Conservation (phyloP, 2,329 filamentous ascomycete species). For the Westerdykella aurantiaca region DNA sequence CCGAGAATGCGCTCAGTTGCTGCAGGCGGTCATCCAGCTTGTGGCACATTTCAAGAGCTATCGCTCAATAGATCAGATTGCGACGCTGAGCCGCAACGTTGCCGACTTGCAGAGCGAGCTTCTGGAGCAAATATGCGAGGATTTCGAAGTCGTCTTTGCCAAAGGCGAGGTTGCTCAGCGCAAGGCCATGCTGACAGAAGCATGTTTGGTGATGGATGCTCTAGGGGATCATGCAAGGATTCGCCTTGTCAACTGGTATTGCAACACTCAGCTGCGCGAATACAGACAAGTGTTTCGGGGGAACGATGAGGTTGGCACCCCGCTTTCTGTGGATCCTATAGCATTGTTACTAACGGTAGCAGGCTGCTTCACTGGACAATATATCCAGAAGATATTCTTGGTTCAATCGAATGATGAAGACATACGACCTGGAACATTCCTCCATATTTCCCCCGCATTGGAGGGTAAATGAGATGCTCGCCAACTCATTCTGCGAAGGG, state of each 20-base stretch:
- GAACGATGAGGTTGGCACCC: slow-evolving; percentile 64
- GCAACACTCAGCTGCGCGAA: slow-evolving; percentile 92
- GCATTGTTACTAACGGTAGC: slow-evolving; percentile 9
- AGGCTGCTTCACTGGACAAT: slow-evolving; percentile 88
- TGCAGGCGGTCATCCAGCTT: slow-evolving; percentile 93
- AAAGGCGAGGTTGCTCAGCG: slow-evolving; percentile 73
- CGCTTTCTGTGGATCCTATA: slow-evolving; percentile 1
- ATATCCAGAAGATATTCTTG: slow-evolving; percentile 92
- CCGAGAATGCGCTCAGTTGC: slow-evolving; percentile 83
- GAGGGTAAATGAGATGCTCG: slow-evolving; percentile 84
- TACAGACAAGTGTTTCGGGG: slow-evolving; percentile 94
- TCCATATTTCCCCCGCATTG: slow-evolving; percentile 80
- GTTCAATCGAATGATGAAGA: slow-evolving; percentile 94
- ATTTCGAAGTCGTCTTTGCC: slow-evolving; percentile 92
- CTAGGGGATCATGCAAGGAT: slow-evolving; percentile 80
- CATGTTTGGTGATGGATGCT: slow-evolving; percentile 90
- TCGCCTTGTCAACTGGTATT: slow-evolving; percentile 89
- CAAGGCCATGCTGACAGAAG: slow-evolving; percentile 70
- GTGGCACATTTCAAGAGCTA: slow-evolving; percentile 99
- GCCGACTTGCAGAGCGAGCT: slow-evolving; percentile 88
- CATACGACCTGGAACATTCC: slow-evolving; percentile 89
- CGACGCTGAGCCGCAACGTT: slow-evolving; percentile 84
- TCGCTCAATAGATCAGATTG: slow-evolving; percentile 95
- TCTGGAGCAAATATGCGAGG: slow-evolving; percentile 96
- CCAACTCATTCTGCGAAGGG: slow-evolving; percentile 89